Percentiles rank a stretch among this genome's conserved stretches.
Evolutionary conservation across 78 protist genomes (phyloP).

Genomic region (Dictyostelium capitatum): DNA sequence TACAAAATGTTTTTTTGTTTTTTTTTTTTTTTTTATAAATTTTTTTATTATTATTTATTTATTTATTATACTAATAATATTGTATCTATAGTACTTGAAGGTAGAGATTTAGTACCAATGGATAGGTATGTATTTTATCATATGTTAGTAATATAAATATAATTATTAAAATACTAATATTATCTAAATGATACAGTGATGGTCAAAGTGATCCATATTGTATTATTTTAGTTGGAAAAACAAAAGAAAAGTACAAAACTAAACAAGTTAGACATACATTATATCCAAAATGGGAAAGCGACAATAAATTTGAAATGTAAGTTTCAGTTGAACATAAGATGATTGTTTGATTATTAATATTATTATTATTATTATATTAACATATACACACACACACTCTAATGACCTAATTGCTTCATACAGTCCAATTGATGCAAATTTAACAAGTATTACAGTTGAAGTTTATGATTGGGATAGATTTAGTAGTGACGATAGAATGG

Average conservation of each 20-base stretch:
- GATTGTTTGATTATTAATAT: too few relatives aligned
- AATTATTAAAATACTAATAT: background rate
- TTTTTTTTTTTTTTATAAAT: background rate
- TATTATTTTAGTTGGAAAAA: conserved; percentile 59
- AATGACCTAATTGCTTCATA: too few relatives aligned
- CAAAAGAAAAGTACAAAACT: conserved; percentile 48
- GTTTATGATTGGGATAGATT: conserved; percentile 82
- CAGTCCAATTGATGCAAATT: conserved; percentile 15
- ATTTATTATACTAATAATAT: background rate
- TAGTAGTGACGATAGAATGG: conserved; percentile 74
- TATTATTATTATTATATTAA: background rate
- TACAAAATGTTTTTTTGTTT: background rate
- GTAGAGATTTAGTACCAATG: conserved; percentile 55
- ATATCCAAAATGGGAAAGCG: conserved; percentile 67
- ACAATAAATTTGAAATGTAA: conserved; percentile 49
- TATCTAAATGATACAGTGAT: background rate
- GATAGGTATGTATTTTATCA: conserved; percentile 40
- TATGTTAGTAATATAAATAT: background rate
- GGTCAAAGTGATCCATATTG: conserved; percentile 65
- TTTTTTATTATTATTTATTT: background rate
- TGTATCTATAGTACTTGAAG: conserved; percentile 30
- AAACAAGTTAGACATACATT: conserved; percentile 70
- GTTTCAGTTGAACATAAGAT: too few relatives aligned
- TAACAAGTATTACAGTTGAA: conserved; percentile 24
- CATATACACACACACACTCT: too few relatives aligned